Evolutionary conservation across 352 stramenopile species (phyloP), one percentile per base, ranked within the genome.

Genomic region (Phytophthora tubulina): DNA sequence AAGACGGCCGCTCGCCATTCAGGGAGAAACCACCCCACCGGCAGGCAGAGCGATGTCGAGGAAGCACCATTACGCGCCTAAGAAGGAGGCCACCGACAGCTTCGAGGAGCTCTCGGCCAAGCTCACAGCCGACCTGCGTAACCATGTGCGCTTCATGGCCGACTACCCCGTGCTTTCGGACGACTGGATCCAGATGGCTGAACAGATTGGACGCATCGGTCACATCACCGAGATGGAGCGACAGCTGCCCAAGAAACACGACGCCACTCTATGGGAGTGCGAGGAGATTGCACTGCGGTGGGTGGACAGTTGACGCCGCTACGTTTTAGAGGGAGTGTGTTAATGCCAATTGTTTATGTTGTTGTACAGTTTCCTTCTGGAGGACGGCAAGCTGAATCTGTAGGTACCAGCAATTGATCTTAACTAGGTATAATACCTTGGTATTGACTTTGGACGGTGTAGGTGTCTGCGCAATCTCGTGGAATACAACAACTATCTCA

Each of bases 321-420:
- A 14, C 21, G n/a, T 9, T 9, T 2, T 14, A 35, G 27, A 31
- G 45, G 0, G 36, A 27, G 11, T 39, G 15, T 63, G 27, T 52
- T 35, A 32, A 51, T 45, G 6, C 8, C 8, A 17, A 32, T 51
- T 33, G 17, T 63, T 44, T 27, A 27, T 27, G 42, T 39, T 67
- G 15, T 17, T 38, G 27, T 55, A 45, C 4, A 95, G 91, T 54
- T 97, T 92, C 52, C 74, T 98, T 3, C 79, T 98, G 10, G 92
- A 98, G 73, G 92, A 98, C 63, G 92, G 91, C 21, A 98, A 98
- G 48, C 76, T 98, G 48, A 98, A 98, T 62, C 50, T 98, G 73
- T 98, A 78, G 3, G 80, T 60, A 31, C 13, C n/a, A 36, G 38
- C 2, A 17, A 11, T 6, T 48, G 14, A 11, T 55, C 33, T 48